Percentiles rank a stretch among this genome's conserved stretches.
phyloP scores from a whole-genome alignment of 192 early-diverging fungal genomes.

The Oehlia diaphana region DNA sequence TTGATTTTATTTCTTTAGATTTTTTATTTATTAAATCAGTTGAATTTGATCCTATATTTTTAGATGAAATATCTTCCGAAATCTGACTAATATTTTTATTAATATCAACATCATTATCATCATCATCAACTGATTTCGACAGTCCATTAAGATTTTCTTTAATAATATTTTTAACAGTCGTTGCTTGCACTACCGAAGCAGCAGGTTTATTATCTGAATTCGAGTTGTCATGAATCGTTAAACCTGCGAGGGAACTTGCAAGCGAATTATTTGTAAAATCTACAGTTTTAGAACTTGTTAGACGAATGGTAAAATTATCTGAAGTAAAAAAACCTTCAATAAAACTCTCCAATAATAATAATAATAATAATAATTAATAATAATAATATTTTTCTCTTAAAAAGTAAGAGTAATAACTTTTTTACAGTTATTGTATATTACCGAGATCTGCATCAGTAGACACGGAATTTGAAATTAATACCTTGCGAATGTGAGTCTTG shows the following conservation, averaged over 20 bases:
- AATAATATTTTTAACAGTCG: constrained; percentile 15
- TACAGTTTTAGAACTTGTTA: constrained; percentile 11
- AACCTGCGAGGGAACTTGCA: constrained; percentile 13
- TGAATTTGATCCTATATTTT: not conserved
- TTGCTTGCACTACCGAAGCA: constrained; percentile 16
- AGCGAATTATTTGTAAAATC: constrained; percentile 25
- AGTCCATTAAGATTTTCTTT: not conserved
- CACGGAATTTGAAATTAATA: constrained; percentile 13
- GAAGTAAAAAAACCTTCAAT: constrained; percentile 1
- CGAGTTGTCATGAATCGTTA: constrained; percentile 10
- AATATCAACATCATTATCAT: not conserved
- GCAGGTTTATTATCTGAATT: not conserved
- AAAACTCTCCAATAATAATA: not conserved
- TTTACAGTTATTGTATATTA: not conserved
- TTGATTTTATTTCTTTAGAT: constrained; percentile 16
- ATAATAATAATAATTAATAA: no score
- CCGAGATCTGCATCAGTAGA: not conserved
- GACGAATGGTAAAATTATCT: constrained; percentile 19
- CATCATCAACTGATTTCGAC: constrained; percentile 5
- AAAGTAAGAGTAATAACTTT: not conserved
- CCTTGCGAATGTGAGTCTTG: not conserved
- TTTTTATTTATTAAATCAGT: not conserved
- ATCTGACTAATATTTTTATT: not conserved
- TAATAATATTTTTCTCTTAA: not conserved
- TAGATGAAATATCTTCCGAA: not conserved